Evolutionary conservation across 768 basidiomycete species (phyloP), one percentile per base, ranked within the genome.

Genomic region (Suillus fuscotomentosus): DNA sequence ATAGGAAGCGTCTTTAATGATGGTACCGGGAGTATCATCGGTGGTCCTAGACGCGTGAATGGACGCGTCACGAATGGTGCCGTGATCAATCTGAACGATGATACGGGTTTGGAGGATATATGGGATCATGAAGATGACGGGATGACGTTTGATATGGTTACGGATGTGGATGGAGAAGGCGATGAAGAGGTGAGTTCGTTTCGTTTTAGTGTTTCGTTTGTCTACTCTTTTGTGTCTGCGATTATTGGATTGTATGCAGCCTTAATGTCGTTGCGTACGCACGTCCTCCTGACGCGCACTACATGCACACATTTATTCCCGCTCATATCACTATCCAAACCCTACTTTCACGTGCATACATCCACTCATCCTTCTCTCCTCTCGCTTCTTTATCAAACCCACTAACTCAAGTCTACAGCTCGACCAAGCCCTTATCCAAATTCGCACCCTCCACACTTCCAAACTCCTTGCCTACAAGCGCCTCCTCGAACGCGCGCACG

Each of bases 401-500:
- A 27, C 39, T 57, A 38, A 57, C 50, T 34, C 22, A 45, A 24
- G 56, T 47, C 42, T 60, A 27, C 65, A 85, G 85, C 80, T 85
- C 68, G 79, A 84, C 65, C 67, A 70, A 34, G 79, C 81, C 22
- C 69, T 86, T 56, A 74, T 80, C 48, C 69, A 73, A 51, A 74
- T 86, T 42, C 71, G 77, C 11, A 73, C 72, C 20, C 69, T 83
- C 24, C 84, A 86, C 67, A 74, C 78, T 38, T 73, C 73, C 45
- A 91, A 90, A 68, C 83, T 93, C 15, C 82, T 87, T 17, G 86
- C 88, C 63, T 90, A 91, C 76, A 94, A 89, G 71, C 84, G 92
- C 2, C 81, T 95, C 1, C 83, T 95, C 14, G 92, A 95, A 68
- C 88, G 89, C 47, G 84, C 91, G 0, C 94, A 95, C 69, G 86